Evolutionary conservation across 352 stramenopile genomes (phyloP).

Genomic region (Phytophthora sojae): DNA sequence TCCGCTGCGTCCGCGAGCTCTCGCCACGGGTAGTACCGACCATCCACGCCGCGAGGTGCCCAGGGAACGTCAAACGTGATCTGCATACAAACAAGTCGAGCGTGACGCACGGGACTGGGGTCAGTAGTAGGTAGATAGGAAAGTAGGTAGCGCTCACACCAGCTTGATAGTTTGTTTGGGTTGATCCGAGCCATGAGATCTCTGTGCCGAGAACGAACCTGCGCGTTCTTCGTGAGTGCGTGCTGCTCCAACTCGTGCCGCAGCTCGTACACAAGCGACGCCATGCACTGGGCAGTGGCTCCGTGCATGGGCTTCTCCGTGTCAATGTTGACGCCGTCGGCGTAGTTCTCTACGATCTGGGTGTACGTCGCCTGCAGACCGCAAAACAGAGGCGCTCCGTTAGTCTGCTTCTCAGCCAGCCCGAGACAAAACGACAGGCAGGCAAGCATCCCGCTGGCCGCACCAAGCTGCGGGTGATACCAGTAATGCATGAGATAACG

Average conservation of each 20-base stretch:
- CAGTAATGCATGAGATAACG: background rate
- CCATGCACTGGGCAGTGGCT: conserved; percentile 52
- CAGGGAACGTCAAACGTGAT: conserved; percentile 88
- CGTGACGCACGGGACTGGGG: conserved; percentile 2
- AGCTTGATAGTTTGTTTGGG: background rate
- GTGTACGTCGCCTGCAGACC: conserved; percentile 53
- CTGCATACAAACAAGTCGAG: conserved; percentile 30
- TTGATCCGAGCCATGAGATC: background rate
- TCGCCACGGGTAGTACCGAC: conserved; percentile 85
- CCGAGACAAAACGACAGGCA: background rate
- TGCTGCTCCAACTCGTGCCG: conserved; percentile 60
- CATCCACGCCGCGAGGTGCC: conserved; percentile 80
- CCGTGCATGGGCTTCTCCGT: conserved; percentile 76
- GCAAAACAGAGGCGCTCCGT: background rate
- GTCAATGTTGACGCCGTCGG: conserved; percentile 88
- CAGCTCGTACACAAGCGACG: conserved; percentile 67
- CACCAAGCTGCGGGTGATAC: background rate
- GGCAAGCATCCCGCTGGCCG: no score
- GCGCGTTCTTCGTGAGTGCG: conserved; percentile 63
- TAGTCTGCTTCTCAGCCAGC: background rate
- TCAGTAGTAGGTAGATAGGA: background rate
- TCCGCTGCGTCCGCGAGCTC: conserved; percentile 72
- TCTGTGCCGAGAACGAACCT: conserved; percentile 42
- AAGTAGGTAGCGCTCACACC: background rate
- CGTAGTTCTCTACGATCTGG: conserved; percentile 70